Percentiles rank a stretch among this genome's conserved stretches.
These are phyloP conservation scores for Amanita rubescens DNA, from an alignment of 768 basidiomycete species.

Conservation along the genomic window DNA sequence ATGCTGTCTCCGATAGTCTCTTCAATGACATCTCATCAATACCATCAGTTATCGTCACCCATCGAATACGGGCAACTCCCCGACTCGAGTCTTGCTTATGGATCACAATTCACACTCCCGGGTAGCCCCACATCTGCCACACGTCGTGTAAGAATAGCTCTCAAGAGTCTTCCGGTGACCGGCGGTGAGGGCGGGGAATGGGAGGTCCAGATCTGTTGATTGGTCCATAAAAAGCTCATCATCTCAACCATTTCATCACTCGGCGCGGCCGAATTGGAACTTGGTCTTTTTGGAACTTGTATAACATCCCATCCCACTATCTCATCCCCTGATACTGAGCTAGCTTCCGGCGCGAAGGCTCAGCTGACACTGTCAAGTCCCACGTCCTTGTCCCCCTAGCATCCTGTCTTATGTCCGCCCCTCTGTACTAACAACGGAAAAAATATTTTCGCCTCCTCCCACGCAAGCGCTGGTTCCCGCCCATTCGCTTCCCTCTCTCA, in stretches of 20 bases:
- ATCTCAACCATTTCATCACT: neutral
- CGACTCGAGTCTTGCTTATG: conserved; percentile 24
- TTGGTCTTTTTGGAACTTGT: neutral
- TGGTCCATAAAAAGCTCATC: neutral
- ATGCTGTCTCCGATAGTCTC: conserved; percentile 28
- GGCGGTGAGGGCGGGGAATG: conserved; percentile 70
- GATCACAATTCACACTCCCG: conserved; percentile 29
- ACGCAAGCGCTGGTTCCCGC: conserved; percentile 1
- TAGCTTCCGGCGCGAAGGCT: neutral
- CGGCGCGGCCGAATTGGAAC: neutral
- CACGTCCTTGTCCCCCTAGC: neutral
- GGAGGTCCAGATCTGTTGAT: conserved; percentile 68
- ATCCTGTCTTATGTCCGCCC: neutral
- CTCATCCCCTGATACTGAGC: neutral
- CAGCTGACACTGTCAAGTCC: neutral
- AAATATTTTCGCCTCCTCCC: neutral
- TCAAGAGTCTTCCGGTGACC: conserved; percentile 54
- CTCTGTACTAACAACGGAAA: conserved; percentile 2
- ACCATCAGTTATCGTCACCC: conserved; percentile 20
- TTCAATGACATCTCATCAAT: conserved; percentile 27
- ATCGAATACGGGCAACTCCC: conserved; percentile 25
- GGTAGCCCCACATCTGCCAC: conserved; percentile 29
- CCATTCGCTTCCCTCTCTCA: neutral
- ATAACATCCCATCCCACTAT: neutral
- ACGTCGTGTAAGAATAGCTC: conserved; percentile 57